phyloP scores from a whole-genome alignment of 805 yeast species.

The Saccharomycopsis amapae region DNA sequence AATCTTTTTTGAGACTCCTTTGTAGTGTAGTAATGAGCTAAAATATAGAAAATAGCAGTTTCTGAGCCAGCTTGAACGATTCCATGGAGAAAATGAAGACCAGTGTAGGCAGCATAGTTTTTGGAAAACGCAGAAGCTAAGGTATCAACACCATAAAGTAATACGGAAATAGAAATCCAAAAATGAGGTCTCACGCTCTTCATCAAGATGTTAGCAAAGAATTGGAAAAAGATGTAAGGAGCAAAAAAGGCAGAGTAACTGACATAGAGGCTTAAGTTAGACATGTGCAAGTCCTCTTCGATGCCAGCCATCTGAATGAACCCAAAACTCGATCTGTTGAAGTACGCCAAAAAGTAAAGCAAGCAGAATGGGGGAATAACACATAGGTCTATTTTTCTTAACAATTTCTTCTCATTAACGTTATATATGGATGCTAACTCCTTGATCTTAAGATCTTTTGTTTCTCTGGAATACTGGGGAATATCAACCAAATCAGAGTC shows the following conservation, averaged over 20 bases:
- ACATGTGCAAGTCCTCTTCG: conserved; percentile 41
- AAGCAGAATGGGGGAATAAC: conserved; percentile 66
- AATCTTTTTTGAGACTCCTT: conserved; percentile 63
- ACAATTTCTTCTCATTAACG: conserved; percentile 44
- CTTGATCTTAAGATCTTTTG: conserved; percentile 20
- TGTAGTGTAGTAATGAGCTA: conserved; percentile 45
- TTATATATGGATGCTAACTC: conserved; percentile 35
- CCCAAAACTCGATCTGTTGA: conserved; percentile 69
- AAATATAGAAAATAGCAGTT: conserved; percentile 66
- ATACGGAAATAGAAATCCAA: conserved; percentile 54
- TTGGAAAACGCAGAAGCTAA: conserved; percentile 58
- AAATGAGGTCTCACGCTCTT: conserved; percentile 54
- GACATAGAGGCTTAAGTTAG: conserved; percentile 43
- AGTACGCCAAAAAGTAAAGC: conserved; percentile 59
- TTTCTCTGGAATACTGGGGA: not conserved
- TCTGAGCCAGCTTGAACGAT: conserved; percentile 63
- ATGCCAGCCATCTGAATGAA: conserved; percentile 65
- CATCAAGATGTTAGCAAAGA: conserved; percentile 54
- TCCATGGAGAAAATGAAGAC: conserved; percentile 60
- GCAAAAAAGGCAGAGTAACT: conserved; percentile 47
- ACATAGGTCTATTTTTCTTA: conserved; percentile 57
- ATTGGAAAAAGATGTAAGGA: conserved; percentile 53
- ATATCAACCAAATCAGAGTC: not conserved
- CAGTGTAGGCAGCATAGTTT: conserved; percentile 50
- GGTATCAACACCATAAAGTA: conserved; percentile 54